Percentiles rank a stretch among this genome's conserved stretches.
phyloP scores from a whole-genome alignment of 2,329 filamentous ascomycete genomes.

The Phialophora verrucosa region DNA sequence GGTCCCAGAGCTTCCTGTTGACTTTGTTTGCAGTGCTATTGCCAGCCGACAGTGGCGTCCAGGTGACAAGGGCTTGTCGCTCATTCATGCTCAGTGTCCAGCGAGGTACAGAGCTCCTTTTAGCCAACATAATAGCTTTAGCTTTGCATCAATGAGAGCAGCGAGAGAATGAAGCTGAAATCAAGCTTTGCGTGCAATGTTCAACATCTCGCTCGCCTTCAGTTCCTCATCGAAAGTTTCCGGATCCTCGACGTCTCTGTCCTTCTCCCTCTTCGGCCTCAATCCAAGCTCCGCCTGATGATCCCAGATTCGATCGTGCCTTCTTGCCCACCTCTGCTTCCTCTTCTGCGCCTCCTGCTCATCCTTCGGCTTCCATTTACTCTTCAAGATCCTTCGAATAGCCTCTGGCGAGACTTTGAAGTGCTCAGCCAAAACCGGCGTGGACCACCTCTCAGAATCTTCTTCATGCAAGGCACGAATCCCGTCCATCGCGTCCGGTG shows the following conservation, averaged over 20 bases:
- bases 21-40: background rate
- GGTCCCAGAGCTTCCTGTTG: background rate
- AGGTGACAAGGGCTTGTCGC: background rate
- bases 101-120: background rate
- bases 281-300: slow-evolving; percentile 58
- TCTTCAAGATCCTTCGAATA: slow-evolving; percentile 80
- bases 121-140: slow-evolving; percentile 7
- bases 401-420: slow-evolving; percentile 89
- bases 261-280: slow-evolving; percentile 59
- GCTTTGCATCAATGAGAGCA: slow-evolving; percentile 11
- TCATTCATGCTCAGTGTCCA: background rate
- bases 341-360: slow-evolving; percentile 49
- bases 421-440: slow-evolving; percentile 71
- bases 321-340: slow-evolving; percentile 52
- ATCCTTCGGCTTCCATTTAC: slow-evolving; percentile 52
- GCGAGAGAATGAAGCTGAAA: slow-evolving; percentile 7
- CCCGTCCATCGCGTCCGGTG: slow-evolving; percentile 88
- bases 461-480: slow-evolving; percentile 81
- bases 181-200: slow-evolving; percentile 33
- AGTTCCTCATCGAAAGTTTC: slow-evolving; percentile 39
- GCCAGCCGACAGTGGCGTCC: background rate
- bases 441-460: slow-evolving; percentile 78
- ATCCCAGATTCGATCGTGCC: slow-evolving; percentile 54
- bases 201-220: slow-evolving; percentile 34
- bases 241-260: slow-evolving; percentile 31